phyloP scores from a whole-genome alignment of 2,329 filamentous ascomycete genomes.

The Moelleriella libera region DNA sequence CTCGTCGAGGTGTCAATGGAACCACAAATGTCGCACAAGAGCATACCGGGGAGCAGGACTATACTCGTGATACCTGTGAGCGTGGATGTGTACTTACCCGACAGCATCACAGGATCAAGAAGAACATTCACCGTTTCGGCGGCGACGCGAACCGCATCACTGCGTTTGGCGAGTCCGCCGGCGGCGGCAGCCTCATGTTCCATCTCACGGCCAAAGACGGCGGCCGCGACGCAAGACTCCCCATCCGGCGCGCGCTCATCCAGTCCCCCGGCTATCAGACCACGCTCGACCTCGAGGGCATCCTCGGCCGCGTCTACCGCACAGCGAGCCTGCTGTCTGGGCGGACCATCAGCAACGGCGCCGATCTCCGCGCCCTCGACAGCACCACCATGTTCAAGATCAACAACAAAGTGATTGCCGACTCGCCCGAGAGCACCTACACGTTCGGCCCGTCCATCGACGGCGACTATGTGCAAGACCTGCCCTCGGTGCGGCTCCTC shows the following conservation, averaged over 20 bases:
- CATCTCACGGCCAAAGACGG: conserved; percentile 26
- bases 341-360: conserved; percentile 3
- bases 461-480: conserved; percentile 14
- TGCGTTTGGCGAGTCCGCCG: conserved; percentile 29
- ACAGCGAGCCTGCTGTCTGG: conserved; percentile 4
- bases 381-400: conserved; percentile 16
- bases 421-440: conserved; percentile 8
- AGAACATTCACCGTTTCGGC: conserved; percentile 33
- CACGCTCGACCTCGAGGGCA: background rate
- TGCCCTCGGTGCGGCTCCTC: conserved; percentile 15
- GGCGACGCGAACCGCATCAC: conserved; percentile 33
- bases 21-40: no score
- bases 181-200: conserved; percentile 33
- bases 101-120: conserved; percentile 18
- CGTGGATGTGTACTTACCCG: no score
- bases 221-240: conserved; percentile 17
- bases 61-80: no score
- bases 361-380: conserved; percentile 3
- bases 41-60: no score
- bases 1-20: no score
- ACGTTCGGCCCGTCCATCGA: conserved; percentile 21
- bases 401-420: conserved; percentile 9
- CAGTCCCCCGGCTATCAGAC: conserved; percentile 8
- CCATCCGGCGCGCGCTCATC: conserved; percentile 33
- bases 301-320: conserved; percentile 4